Conservation (phyloP, 176 grass and related monocot species). For the Chrysopogon serrulatus region DNA sequence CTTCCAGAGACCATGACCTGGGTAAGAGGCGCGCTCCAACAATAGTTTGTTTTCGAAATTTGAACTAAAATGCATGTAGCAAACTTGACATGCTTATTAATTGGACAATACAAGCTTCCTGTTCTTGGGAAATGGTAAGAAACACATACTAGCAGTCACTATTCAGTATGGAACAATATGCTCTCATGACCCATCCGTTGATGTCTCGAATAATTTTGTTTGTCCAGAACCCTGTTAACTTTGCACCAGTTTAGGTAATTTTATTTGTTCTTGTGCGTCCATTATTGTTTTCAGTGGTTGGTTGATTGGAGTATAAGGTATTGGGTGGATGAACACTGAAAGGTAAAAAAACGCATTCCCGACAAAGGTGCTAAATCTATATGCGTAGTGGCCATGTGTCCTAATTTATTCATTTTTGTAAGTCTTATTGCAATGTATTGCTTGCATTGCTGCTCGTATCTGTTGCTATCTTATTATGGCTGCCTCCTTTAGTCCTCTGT, state of each 20-base stretch:
- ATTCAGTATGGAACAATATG: not conserved
- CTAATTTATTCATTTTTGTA: not conserved
- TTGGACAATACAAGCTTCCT: not conserved
- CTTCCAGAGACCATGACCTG: slow-evolving; percentile 46
- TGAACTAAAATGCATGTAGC: not conserved
- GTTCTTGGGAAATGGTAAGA: not conserved
- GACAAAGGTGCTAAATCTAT: not conserved
- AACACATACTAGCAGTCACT: not conserved
- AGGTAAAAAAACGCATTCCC: not conserved
- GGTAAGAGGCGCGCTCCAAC: slow-evolving; percentile 18
- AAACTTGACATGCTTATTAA: not conserved
- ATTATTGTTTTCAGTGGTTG: not conserved
- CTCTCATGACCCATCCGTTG: not conserved
- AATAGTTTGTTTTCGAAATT: not conserved
- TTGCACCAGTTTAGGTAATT: not conserved
- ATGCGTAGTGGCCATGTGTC: not conserved
- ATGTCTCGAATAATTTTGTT: not conserved
- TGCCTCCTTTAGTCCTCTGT: not conserved
- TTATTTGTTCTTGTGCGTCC: not conserved
- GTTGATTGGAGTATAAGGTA: not conserved
- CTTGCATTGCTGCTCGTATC: not conserved
- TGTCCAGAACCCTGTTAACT: not conserved
- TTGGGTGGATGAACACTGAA: not conserved
- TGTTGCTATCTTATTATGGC: not conserved
- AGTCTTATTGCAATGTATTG: not conserved